Evolutionary conservation across 1,139 yeast species (phyloP), one percentile per base, ranked within the genome.

Genomic region (Blastobotrys serpentis): DNA sequence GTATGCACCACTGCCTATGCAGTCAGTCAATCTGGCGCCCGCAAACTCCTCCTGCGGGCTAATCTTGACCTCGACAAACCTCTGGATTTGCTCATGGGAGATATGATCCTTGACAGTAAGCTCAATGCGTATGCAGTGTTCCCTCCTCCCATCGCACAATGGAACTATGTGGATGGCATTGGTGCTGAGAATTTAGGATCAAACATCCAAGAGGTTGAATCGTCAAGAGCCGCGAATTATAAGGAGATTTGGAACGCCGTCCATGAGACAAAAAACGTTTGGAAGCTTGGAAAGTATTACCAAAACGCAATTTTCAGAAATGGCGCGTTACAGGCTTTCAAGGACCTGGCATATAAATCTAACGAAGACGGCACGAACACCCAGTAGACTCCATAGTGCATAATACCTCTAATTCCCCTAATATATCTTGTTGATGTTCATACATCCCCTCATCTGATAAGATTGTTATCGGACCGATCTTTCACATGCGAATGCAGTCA

Each of bases 1-100:
- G 48, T 51, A 8, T 55, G 59, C 43, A 54, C 58, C 6, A 53
- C 54, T 25, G 59, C 54, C 4, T 55, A 55, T 29, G 59, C 56
- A 5, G 26, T 55, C 19, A 32, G 55, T n/a, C 51, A 39, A 33
- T 11, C 30, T 1, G 59, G 56, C 3, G 59, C 59, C 2, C 25
- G 43, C 17, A 55, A 55, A 44, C 49, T 55, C 26, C 37, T 55
- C 41, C 30, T 52, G 8, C 48, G 56, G n/a, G 30, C 42, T 17
- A 50, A 53, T 8, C 21, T 55, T 7, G 58, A 55, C 19, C 36
- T 48, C 43, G 46, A 50, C 42, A 32, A 33, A 5, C 57, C 59
- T 11, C 48, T 55, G 8, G 59, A 55, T 43, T 38, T 48, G 14
- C 30, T 50, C n/a, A 53, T 55, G 30, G 37, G 44, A 10, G 47